Percentiles rank a stretch among this genome's conserved stretches.
Evolutionary conservation across 1,284 basidiomycete species (phyloP).

Genomic region (Dichomitus squalens): DNA sequence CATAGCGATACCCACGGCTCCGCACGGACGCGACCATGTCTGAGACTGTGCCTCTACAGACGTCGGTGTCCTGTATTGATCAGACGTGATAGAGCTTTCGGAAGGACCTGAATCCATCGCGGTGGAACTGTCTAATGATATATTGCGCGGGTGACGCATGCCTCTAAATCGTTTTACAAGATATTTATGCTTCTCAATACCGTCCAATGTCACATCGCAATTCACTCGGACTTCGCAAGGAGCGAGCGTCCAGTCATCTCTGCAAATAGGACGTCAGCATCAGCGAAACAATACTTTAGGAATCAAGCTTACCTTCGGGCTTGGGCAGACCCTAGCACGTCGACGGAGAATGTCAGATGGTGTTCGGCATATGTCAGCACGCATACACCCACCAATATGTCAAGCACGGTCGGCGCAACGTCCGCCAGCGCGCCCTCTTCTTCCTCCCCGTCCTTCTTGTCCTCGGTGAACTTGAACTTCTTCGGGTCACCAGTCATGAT

Average conservation of each 20-base stretch:
- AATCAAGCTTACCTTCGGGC: constrained; percentile 52
- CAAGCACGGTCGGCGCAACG: constrained; percentile 86
- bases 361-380: not conserved
- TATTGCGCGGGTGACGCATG: too few species aligned
- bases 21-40: too few species aligned
- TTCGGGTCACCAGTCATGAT: constrained; percentile 68
- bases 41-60: too few species aligned
- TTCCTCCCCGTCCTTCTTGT: constrained; percentile 56
- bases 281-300: not conserved
- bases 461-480: constrained; percentile 47
- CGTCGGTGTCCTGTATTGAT: too few species aligned
- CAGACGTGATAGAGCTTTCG: too few species aligned
- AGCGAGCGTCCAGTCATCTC: constrained; percentile 64
- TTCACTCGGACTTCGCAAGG: constrained; percentile 37
- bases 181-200: too few species aligned
- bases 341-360: not conserved
- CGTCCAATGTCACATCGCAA: too few species aligned
- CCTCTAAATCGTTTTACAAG: too few species aligned
- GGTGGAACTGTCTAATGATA: too few species aligned
- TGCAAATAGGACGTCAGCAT: constrained; percentile 26
- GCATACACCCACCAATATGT: constrained; percentile 57
- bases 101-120: too few species aligned
- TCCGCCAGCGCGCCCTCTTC: constrained; percentile 81
- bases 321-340: constrained; percentile 49
- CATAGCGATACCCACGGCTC: too few species aligned